phyloP scores from a whole-genome alignment of 441 rosid genomes.

The Populus tomentosa region DNA sequence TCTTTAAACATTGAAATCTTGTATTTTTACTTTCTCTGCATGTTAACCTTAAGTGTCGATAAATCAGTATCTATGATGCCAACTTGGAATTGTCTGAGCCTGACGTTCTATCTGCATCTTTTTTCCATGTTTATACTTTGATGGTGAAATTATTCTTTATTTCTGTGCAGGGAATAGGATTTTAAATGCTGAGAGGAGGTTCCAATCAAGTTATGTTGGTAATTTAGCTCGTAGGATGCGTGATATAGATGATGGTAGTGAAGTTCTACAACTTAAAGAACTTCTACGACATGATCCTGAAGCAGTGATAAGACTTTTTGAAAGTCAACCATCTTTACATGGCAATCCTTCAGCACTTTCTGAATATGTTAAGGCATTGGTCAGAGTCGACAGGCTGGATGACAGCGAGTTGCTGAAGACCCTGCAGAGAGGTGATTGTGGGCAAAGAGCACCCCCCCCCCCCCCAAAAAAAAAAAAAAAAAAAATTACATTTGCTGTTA shows the following conservation, averaged over 20 bases:
- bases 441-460: background rate
- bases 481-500: background rate
- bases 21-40: background rate
- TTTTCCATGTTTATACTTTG: background rate
- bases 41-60: background rate
- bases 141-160: background rate
- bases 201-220: conserved; percentile 71
- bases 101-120: background rate
- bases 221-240: conserved; percentile 68
- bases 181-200: conserved; percentile 41
- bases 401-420: conserved; percentile 74
- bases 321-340: conserved; percentile 76
- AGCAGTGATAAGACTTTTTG: conserved; percentile 73
- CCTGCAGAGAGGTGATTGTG: conserved; percentile 70
- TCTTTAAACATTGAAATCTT: background rate
- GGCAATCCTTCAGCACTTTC: conserved; percentile 67
- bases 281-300: conserved; percentile 81
- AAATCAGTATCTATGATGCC: background rate
- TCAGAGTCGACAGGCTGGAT: conserved; percentile 83
- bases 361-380: conserved; percentile 87
- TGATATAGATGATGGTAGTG: conserved; percentile 65
- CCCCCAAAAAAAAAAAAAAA: too few species aligned
- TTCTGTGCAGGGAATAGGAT: conserved; percentile 32
- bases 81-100: background rate
- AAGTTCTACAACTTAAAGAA: conserved; percentile 63